phyloP scores from a whole-genome alignment of 257 asterid species.

The Dorcoceras hygrometricum region DNA sequence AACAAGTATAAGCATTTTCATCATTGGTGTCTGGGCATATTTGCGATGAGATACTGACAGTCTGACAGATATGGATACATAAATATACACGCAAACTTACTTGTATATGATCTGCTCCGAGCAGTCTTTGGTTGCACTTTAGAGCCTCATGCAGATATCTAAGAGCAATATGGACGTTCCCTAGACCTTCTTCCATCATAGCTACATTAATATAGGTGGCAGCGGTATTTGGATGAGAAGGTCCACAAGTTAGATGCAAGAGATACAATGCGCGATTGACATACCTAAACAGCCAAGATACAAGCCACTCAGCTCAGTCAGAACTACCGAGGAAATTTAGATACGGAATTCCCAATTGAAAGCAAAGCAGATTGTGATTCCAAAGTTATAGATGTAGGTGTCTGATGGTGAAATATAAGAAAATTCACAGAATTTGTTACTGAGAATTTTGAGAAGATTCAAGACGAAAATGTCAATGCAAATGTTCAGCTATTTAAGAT shows the following conservation, averaged over 20 bases:
- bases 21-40: background rate
- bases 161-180: conserved; percentile 77
- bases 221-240: conserved; percentile 80
- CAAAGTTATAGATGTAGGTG: background rate
- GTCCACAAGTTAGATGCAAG: conserved; percentile 75
- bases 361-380: conserved; percentile 6
- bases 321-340: conserved; percentile 16
- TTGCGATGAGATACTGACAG: background rate
- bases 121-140: conserved; percentile 78
- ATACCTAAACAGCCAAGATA: conserved; percentile 48
- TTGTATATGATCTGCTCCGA: conserved; percentile 80
- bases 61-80: background rate
- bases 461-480: conserved; percentile 9
- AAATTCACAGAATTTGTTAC: background rate
- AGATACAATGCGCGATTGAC: conserved; percentile 81
- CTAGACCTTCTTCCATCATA: conserved; percentile 91
- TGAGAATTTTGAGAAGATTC: background rate
- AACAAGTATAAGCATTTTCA: background rate
- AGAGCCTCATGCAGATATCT: conserved; percentile 86
- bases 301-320: conserved; percentile 20
- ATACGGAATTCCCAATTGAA: background rate
- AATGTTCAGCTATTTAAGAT: background rate
- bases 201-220: conserved; percentile 80
- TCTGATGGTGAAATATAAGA: background rate
- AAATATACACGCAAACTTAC: conserved; percentile 25